Conservation (phyloP, 495 filamentous ascomycete genomes). For the Penicillium flavigenum region DNA sequence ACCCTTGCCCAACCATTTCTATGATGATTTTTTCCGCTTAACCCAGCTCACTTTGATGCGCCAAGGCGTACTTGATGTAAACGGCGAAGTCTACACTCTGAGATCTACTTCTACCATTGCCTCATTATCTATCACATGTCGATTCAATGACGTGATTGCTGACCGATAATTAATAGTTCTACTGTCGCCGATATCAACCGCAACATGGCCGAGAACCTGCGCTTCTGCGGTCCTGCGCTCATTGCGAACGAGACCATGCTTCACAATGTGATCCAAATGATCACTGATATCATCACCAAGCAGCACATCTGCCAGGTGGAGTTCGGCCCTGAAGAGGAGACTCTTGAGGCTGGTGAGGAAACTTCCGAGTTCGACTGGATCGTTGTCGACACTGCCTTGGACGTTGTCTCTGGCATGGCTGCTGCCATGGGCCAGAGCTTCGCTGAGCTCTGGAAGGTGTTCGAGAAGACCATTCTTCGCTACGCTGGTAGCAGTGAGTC, state of each 20-base stretch:
- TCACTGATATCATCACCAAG: slow-evolving; percentile 75
- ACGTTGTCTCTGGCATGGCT: slow-evolving; percentile 80
- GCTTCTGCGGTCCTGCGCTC: slow-evolving; percentile 85
- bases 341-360: slow-evolving; percentile 67
- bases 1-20: slow-evolving; percentile 24
- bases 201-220: slow-evolving; percentile 88
- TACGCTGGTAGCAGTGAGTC: slow-evolving; percentile 81
- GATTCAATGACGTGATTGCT: slow-evolving; percentile 31
- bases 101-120: slow-evolving; percentile 21
- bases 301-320: slow-evolving; percentile 92
- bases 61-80: slow-evolving; percentile 80
- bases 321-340: slow-evolving; percentile 73
- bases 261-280: slow-evolving; percentile 64
- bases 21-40: slow-evolving; percentile 93
- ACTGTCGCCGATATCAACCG: slow-evolving; percentile 95
- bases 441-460: slow-evolving; percentile 84
- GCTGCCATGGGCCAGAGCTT: slow-evolving; percentile 80
- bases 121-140: slow-evolving; percentile 11
- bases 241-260: slow-evolving; percentile 64
- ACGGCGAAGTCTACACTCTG: slow-evolving; percentile 65
- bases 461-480: slow-evolving; percentile 85
- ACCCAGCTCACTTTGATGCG: slow-evolving; percentile 99
- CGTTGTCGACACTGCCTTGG: slow-evolving; percentile 88
- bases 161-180: slow-evolving; percentile 54
- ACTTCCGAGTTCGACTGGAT: slow-evolving; percentile 97